These are phyloP conservation scores for Termitomyces sp. DNA, from an alignment of 768 basidiomycete species.

Conservation along the genomic window DNA sequence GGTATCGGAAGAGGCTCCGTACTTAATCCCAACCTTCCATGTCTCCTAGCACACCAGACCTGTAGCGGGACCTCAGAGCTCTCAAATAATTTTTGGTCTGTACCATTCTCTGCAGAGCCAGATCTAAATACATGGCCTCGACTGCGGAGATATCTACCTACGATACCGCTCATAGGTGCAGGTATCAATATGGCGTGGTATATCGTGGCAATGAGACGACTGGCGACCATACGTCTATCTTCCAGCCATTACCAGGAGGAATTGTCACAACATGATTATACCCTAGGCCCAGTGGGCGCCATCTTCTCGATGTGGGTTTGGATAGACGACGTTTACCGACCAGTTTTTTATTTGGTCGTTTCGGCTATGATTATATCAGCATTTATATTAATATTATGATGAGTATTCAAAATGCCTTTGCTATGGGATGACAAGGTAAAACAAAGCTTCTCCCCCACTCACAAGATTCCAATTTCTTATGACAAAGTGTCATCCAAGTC, in stretches of 20 bases:
- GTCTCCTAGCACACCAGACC: conserved; percentile 23
- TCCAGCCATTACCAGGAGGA: background rate
- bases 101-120: conserved; percentile 37
- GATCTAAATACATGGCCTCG: conserved; percentile 17
- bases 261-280: conserved; percentile 17
- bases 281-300: conserved; percentile 28
- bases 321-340: conserved; percentile 13
- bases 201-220: conserved; percentile 45
- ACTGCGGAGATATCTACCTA: conserved; percentile 30
- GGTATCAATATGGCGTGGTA: conserved; percentile 67
- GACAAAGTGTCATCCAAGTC: background rate
- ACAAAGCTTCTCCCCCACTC: background rate
- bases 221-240: conserved; percentile 25
- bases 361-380: background rate
- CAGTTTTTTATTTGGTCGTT: background rate
- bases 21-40: conserved; percentile 56
- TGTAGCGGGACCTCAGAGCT: conserved; percentile 4
- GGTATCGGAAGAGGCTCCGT: conserved; percentile 72
- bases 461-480: background rate
- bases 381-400: background rate
- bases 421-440: background rate
- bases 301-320: conserved; percentile 46
- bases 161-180: conserved; percentile 61
- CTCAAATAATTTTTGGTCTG: conserved; percentile 15
- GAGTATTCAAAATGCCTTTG: background rate